phyloP scores from a whole-genome alignment of 176 grass and related monocot species.

The Thalia dealbata region DNA sequence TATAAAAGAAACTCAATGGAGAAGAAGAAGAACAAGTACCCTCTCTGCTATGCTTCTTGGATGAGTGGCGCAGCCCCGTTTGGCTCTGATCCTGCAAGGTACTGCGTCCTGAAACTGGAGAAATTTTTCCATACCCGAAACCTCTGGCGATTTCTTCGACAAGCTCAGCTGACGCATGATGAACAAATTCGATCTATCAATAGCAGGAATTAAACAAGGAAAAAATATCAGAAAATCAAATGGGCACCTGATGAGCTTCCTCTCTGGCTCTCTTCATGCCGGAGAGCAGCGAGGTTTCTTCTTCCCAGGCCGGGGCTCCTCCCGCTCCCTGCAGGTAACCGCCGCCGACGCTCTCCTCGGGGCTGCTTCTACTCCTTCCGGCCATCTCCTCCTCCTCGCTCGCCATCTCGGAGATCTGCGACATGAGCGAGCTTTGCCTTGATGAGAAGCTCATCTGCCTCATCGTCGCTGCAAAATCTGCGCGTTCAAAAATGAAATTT shows the following conservation, averaged over 20 bases:
- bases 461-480: background rate
- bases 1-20: too few species aligned
- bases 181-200: conserved; percentile 32
- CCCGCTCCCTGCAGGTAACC: conserved; percentile 54
- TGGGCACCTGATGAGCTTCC: background rate
- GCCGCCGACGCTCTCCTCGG: conserved; percentile 31
- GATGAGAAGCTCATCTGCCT: conserved; percentile 79
- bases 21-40: conserved; percentile 25
- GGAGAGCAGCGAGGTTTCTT: conserved; percentile 49
- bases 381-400: conserved; percentile 59
- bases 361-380: conserved; percentile 31
- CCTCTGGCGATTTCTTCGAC: conserved; percentile 68
- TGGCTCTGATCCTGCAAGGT: conserved; percentile 90
- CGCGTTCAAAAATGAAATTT: background rate
- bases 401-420: conserved; percentile 87
- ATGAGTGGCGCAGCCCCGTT: conserved; percentile 90
- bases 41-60: conserved; percentile 96
- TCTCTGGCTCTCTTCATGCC: conserved; percentile 62
- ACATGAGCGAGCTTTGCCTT: conserved; percentile 88
- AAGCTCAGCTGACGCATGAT: conserved; percentile 82
- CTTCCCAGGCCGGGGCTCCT: conserved; percentile 64
- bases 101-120: conserved; percentile 91
- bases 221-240: background rate
- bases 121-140: conserved; percentile 80
- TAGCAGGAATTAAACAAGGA: background rate